These are phyloP conservation scores for Elsinoe batatas DNA, from an alignment of 2,329 filamentous ascomycete species.

Conservation along the genomic window DNA sequence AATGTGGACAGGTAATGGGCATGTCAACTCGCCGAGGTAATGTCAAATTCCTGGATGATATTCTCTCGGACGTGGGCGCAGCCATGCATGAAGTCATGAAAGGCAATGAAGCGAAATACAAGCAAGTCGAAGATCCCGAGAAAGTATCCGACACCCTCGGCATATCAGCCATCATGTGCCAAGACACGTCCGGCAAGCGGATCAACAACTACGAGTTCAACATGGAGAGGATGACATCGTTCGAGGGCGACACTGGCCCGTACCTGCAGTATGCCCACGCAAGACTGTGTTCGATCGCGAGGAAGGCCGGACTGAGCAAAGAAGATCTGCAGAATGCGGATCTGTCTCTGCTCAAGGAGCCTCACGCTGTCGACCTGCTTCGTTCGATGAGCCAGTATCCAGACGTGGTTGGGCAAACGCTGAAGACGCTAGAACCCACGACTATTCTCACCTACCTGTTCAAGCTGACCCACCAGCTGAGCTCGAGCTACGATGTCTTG, in stretches of 20 bases:
- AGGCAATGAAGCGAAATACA: constrained; percentile 82
- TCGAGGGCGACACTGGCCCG: constrained; percentile 76
- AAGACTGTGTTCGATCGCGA: constrained; percentile 51
- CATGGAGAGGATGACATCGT: constrained; percentile 71
- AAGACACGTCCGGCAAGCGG: constrained; percentile 95
- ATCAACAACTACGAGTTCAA: constrained; percentile 63
- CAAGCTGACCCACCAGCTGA: constrained; percentile 74
- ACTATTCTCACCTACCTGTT: constrained; percentile 65
- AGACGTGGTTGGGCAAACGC: constrained; percentile 71
- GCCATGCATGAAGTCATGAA: constrained; percentile 98
- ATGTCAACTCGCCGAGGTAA: constrained; percentile 55
- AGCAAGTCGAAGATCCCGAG: constrained; percentile 74
- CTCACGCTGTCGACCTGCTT: constrained; percentile 62
- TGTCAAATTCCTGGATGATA: constrained; percentile 38
- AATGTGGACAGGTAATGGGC: constrained; percentile 45
- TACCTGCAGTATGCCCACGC: constrained; percentile 78
- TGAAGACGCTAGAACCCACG: constrained; percentile 70
- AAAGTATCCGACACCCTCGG: constrained; percentile 78
- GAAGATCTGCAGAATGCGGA: constrained; percentile 54
- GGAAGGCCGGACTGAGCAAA: constrained; percentile 45
- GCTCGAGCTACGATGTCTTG: constrained; percentile 65
- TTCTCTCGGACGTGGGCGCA: constrained; percentile 55
- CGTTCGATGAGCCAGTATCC: constrained; percentile 75
- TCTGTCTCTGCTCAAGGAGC: constrained; percentile 57
- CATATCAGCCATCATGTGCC: constrained; percentile 96